Percentiles rank a stretch among this genome's conserved stretches.
phyloP scores from a whole-genome alignment of 2,329 filamentous ascomycete genomes.

The Diaporthe australafricana region DNA sequence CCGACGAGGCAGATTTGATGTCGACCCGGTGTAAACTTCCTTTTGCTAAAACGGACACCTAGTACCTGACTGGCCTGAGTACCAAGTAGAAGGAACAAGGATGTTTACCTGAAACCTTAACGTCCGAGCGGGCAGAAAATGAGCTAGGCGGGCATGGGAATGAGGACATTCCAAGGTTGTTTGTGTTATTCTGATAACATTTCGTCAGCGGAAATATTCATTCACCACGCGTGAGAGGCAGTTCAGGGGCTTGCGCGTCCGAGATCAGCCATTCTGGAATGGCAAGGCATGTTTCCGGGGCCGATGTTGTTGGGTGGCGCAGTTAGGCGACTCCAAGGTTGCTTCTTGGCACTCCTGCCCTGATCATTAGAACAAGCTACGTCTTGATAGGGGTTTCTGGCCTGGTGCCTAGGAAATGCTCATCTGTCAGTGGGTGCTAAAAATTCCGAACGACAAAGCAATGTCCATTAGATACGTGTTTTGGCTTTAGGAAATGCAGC shows the following conservation, averaged over 20 bases:
- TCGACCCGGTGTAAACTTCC: too few relatives aligned
- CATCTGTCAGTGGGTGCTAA: background rate
- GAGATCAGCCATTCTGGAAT: background rate
- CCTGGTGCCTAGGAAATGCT: background rate
- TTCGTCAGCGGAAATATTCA: background rate
- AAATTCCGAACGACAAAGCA: background rate
- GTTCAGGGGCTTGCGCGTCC: background rate
- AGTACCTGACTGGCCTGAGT: too few relatives aligned
- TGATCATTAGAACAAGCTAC: background rate
- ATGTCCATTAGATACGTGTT: too few relatives aligned
- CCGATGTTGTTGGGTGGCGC: background rate
- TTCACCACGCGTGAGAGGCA: background rate
- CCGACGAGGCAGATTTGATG: too few relatives aligned
- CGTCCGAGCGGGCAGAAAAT: too few relatives aligned
- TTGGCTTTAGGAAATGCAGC: background rate
- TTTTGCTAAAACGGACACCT: too few relatives aligned
- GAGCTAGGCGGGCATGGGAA: too few relatives aligned
- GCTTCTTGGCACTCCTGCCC: background rate
- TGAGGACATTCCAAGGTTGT: too few relatives aligned
- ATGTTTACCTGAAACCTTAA: too few relatives aligned
- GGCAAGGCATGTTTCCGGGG: background rate
- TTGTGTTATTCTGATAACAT: too few relatives aligned
- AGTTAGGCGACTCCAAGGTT: too few relatives aligned
- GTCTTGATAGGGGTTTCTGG: background rate
- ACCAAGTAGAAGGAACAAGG: too few relatives aligned